These are phyloP conservation scores for Xylariales sp. DNA, from an alignment of 2,329 filamentous ascomycete species.

Conservation along the genomic window DNA sequence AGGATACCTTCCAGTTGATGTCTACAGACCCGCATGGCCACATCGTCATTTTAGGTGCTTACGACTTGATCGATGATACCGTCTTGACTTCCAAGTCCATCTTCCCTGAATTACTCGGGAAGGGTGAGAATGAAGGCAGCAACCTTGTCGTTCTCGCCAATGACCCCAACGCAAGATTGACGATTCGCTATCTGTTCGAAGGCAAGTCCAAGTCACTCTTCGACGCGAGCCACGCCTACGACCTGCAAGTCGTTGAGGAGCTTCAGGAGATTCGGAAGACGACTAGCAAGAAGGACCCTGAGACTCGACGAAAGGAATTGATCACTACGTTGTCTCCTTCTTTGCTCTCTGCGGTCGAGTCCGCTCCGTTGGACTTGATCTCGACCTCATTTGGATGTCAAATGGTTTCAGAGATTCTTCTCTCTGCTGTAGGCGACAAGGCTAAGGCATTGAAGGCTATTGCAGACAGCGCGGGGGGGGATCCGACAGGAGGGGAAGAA, in stretches of 20 bases:
- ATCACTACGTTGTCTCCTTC: conserved; percentile 68
- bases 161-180: conserved; percentile 58
- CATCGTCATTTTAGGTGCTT: conserved; percentile 75
- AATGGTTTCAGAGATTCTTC: conserved; percentile 75
- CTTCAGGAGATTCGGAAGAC: conserved; percentile 72
- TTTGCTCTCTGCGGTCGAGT: conserved; percentile 68
- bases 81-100: conserved; percentile 81
- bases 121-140: conserved; percentile 58
- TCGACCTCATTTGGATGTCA: conserved; percentile 80
- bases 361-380: conserved; percentile 63
- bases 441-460: conserved; percentile 66
- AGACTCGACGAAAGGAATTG: conserved; percentile 70
- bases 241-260: conserved; percentile 69
- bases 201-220: conserved; percentile 58
- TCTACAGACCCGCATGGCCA: conserved; percentile 76
- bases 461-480: conserved; percentile 56
- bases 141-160: conserved; percentile 62
- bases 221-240: conserved; percentile 56
- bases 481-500: conserved; percentile 38
- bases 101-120: conserved; percentile 78
- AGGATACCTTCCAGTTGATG: conserved; percentile 82
- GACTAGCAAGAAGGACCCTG: conserved; percentile 90
- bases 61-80: conserved; percentile 92
- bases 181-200: conserved; percentile 79
- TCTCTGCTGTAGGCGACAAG: conserved; percentile 73